phyloP scores from a whole-genome alignment of 331 rosid species.

The Rhamnella rubrinervis region DNA sequence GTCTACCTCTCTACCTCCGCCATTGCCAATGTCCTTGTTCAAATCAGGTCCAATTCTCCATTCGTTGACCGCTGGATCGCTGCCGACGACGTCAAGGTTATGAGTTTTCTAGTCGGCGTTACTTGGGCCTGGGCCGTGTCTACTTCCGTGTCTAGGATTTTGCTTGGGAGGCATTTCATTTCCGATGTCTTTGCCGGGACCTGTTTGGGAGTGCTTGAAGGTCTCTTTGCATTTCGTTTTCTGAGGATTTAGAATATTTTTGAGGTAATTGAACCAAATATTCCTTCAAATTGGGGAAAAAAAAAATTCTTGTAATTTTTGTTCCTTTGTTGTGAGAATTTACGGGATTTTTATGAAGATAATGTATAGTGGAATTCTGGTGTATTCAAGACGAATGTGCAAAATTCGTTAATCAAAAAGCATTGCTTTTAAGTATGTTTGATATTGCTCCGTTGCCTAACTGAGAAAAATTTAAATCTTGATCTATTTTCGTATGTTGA shows the following conservation, averaged over 20 bases:
- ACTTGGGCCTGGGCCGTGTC: constrained; percentile 59
- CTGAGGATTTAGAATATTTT: constrained; percentile 29
- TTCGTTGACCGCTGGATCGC: constrained; percentile 31
- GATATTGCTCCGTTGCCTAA: too few relatives aligned
- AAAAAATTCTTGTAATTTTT: too few relatives aligned
- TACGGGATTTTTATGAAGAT: too few relatives aligned
- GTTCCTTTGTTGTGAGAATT: too few relatives aligned
- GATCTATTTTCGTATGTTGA: too few relatives aligned
- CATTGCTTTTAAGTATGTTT: too few relatives aligned
- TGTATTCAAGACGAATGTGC: too few relatives aligned
- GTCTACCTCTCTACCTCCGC: constrained; percentile 34
- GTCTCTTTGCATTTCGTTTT: constrained; percentile 47
- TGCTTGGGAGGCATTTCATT: constrained; percentile 74
- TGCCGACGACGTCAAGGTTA: constrained; percentile 17
- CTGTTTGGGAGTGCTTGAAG: constrained; percentile 64
- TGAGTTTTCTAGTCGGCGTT: constrained; percentile 26
- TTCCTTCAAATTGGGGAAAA: background rate
- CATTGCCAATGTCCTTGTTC: constrained; percentile 18
- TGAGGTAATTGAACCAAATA: background rate
- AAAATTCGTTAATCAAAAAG: too few relatives aligned
- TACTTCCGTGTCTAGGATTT: constrained; percentile 58
- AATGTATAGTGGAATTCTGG: too few relatives aligned
- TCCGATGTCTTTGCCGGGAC: constrained; percentile 44
- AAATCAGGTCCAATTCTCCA: constrained; percentile 22
- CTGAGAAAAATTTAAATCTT: too few relatives aligned